phyloP scores from a whole-genome alignment of 345 rosid genomes.

The Ceriops zippeliana region DNA sequence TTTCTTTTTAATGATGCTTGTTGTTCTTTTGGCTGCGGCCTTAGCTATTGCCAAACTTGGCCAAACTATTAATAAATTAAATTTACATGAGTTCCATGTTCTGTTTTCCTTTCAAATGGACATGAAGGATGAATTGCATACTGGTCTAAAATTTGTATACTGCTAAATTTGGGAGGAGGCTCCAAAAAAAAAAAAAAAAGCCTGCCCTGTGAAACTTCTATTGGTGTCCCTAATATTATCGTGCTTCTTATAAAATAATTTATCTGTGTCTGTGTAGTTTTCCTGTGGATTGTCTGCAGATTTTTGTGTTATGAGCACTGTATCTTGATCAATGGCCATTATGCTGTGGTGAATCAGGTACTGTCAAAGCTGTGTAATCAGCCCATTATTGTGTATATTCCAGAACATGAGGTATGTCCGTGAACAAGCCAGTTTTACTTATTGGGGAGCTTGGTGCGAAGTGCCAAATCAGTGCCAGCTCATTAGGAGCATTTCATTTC shows the following conservation, averaged over 20 bases:
- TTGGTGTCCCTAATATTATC: neutral
- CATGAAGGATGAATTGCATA: no score
- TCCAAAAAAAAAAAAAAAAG: neutral
- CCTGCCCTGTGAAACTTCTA: neutral
- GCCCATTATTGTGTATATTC: constrained; percentile 73
- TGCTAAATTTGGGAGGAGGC: no score
- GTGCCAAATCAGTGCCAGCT: neutral
- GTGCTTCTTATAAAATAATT: neutral
- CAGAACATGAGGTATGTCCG: constrained; percentile 69
- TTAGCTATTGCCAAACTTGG: no score
- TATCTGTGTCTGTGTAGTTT: neutral
- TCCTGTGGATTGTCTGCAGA: no score
- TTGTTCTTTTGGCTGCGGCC: neutral
- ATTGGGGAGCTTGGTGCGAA: neutral
- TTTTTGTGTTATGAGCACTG: no score
- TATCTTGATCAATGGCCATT: constrained; percentile 5
- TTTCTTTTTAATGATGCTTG: neutral
- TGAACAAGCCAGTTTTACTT: neutral
- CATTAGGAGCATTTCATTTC: no score
- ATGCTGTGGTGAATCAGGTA: constrained; percentile 43
- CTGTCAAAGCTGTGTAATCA: constrained; percentile 74
- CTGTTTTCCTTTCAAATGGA: no score
- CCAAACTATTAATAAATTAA: no score
- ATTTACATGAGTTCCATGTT: no score
- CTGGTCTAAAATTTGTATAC: no score